Conservation (phyloP, 768 basidiomycete species). For the Agrocybe chaxingu region DNA sequence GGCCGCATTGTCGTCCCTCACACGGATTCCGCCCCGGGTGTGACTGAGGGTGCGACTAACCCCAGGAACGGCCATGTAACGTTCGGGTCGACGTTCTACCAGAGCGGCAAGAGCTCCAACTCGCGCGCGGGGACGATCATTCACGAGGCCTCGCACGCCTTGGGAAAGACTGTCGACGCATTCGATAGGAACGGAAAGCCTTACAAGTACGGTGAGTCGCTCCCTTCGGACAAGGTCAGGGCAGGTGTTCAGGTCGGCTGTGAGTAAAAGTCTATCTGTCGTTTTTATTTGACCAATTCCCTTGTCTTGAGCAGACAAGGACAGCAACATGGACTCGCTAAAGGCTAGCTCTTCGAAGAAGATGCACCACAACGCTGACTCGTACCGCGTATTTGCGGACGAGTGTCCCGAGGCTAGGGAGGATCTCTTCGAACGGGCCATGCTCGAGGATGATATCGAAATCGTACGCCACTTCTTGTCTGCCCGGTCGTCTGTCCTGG, state of each 20-base stretch:
- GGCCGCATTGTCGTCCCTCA: background rate
- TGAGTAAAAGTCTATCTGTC: background rate
- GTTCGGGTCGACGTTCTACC: slow-evolving; percentile 4
- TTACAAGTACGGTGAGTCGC: background rate
- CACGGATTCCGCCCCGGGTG: background rate
- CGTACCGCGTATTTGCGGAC: slow-evolving; percentile 12
- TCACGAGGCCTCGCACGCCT: slow-evolving; percentile 7
- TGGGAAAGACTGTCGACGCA: background rate
- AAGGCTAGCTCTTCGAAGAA: background rate
- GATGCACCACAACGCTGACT: slow-evolving; percentile 11
- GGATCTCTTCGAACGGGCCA: slow-evolving; percentile 1
- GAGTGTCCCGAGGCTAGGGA: slow-evolving; percentile 3
- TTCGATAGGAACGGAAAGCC: slow-evolving; percentile 7
- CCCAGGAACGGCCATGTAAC: background rate
- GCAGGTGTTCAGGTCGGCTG: slow-evolving; percentile 4
- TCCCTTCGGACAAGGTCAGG: too few relatives aligned
- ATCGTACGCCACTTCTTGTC: background rate
- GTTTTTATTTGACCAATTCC: background rate
- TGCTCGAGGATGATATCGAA: slow-evolving; percentile 1
- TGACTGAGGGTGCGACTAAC: slow-evolving; percentile 6
- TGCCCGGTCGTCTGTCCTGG: too few relatives aligned
- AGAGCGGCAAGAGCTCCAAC: background rate
- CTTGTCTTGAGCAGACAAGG: slow-evolving; percentile 4
- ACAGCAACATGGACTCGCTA: slow-evolving; percentile 3
- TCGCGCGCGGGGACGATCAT: slow-evolving; percentile 6